A percentile compares a stretch with the other conserved stretches of the same genome.
Conservation (phyloP, 2,329 filamentous ascomycete genomes). For the Hymenotorrendiella dingleyae region DNA sequence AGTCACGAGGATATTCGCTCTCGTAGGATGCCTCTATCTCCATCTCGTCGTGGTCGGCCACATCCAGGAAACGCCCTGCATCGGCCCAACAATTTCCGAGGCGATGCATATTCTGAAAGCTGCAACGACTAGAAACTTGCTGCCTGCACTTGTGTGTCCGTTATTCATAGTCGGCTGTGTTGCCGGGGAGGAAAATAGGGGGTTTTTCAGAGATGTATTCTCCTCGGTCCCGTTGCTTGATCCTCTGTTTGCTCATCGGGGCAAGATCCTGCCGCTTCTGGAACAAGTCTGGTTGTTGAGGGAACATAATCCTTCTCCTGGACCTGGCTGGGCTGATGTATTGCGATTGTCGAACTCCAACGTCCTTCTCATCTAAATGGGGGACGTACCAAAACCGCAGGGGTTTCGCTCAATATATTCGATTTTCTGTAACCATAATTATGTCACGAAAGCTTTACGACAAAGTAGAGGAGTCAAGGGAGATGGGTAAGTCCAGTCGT, state of each 20-base stretch:
- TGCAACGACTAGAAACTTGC: slow-evolving; percentile 10
- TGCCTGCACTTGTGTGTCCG: slow-evolving; percentile 21
- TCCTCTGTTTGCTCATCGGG: slow-evolving; percentile 22
- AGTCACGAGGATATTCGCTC: slow-evolving; percentile 22
- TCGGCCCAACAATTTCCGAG: slow-evolving; percentile 15
- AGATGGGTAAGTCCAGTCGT: too few relatives aligned
- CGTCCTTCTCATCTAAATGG: too few relatives aligned
- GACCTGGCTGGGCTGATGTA: too few relatives aligned
- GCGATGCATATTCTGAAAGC: slow-evolving; percentile 20
- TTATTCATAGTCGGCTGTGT: slow-evolving; percentile 24
- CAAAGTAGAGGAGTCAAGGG: too few relatives aligned
- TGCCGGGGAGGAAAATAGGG: slow-evolving; percentile 18
- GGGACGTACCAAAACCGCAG: too few relatives aligned
- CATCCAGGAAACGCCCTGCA: slow-evolving; percentile 5
- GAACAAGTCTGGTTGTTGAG: slow-evolving; percentile 23
- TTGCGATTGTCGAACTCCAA: too few relatives aligned
- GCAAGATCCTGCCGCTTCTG: slow-evolving; percentile 22
- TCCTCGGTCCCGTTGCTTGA: slow-evolving; percentile 22
- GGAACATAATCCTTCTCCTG: too few relatives aligned
- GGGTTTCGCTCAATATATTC: too few relatives aligned
- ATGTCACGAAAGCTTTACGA: too few relatives aligned
- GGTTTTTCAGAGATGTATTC: slow-evolving; percentile 22
- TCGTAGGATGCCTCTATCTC: slow-evolving; percentile 22
- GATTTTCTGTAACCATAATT: too few relatives aligned
- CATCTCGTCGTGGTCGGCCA: slow-evolving; percentile 23